A percentile compares a stretch with the other conserved stretches of the same genome.
phyloP scores from a whole-genome alignment of 306 rosid species.

The Prinsepia uniflora region DNA sequence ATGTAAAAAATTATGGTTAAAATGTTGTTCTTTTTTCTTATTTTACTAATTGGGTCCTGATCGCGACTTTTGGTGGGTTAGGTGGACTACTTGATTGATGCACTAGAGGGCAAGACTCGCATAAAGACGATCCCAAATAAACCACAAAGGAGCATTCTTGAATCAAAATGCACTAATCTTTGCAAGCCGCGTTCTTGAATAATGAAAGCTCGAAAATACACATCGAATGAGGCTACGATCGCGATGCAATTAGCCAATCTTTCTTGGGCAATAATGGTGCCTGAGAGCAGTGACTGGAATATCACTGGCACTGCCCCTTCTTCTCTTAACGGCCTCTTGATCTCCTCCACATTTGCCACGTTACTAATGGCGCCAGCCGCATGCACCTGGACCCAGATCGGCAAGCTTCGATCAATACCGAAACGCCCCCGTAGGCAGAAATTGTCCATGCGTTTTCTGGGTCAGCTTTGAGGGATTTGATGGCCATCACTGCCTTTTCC shows the following conservation, averaged over 20 bases:
- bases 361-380: conserved; percentile 47
- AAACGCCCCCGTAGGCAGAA: conserved; percentile 54
- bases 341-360: conserved; percentile 42
- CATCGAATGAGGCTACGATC: conserved; percentile 42
- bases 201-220: conserved; percentile 42
- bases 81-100: too few relatives aligned
- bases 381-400: conserved; percentile 50
- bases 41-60: too few relatives aligned
- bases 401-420: conserved; percentile 39
- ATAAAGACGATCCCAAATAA: too few relatives aligned
- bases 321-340: conserved; percentile 35
- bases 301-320: conserved; percentile 50
- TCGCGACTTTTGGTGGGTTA: too few relatives aligned
- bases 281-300: conserved; percentile 37
- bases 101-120: too few relatives aligned
- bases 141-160: too few relatives aligned
- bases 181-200: conserved; percentile 45
- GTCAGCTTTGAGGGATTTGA: conserved; percentile 44
- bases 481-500: conserved; percentile 46
- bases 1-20: too few relatives aligned
- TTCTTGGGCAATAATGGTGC: conserved; percentile 37
- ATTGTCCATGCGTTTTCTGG: conserved; percentile 53
- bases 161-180: conserved; percentile 43
- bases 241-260: conserved; percentile 38
- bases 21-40: too few relatives aligned